Evolutionary conservation across 768 basidiomycete species (phyloP).

Genomic region (Sistotremastrum niveocremeum): DNA sequence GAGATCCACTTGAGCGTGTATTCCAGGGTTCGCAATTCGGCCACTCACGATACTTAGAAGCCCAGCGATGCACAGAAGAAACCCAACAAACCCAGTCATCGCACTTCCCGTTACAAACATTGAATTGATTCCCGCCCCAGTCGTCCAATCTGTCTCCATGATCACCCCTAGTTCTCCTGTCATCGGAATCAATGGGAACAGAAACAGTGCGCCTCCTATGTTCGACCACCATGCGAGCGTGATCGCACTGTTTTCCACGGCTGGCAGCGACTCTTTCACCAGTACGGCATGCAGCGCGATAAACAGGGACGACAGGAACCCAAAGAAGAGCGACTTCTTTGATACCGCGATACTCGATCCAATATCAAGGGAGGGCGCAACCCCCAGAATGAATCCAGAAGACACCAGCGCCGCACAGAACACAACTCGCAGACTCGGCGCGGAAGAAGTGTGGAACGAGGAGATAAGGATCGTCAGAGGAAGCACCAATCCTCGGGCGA

Average conservation of each 20-base stretch:
- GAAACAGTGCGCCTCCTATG: conserved; percentile 46
- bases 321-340: conserved; percentile 45
- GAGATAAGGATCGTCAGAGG: conserved; percentile 72
- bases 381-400: conserved; percentile 63
- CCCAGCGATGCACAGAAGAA: conserved; percentile 67
- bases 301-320: conserved; percentile 57
- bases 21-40: no score
- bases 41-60: conserved; percentile 47
- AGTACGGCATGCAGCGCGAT: conserved; percentile 66
- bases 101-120: conserved; percentile 52
- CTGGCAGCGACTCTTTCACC: conserved; percentile 55
- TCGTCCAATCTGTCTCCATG: conserved; percentile 29
- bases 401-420: conserved; percentile 52
- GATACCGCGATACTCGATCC: conserved; percentile 26
- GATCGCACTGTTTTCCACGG: conserved; percentile 59
- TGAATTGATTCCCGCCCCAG: conserved; percentile 12
- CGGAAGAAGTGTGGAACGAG: conserved; percentile 38
- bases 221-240: conserved; percentile 74
- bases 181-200: conserved; percentile 50
- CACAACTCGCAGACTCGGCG: conserved; percentile 42
- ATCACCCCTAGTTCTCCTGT: conserved; percentile 38
- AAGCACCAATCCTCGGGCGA: conserved; percentile 72
- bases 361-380: conserved; percentile 44
- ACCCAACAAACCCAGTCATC: conserved; percentile 68
- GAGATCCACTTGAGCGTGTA: no score